Percentiles rank a stretch among this genome's conserved stretches.
phyloP scores from a whole-genome alignment of 164 flowering plant genomes.

The Protea cynaroides region DNA sequence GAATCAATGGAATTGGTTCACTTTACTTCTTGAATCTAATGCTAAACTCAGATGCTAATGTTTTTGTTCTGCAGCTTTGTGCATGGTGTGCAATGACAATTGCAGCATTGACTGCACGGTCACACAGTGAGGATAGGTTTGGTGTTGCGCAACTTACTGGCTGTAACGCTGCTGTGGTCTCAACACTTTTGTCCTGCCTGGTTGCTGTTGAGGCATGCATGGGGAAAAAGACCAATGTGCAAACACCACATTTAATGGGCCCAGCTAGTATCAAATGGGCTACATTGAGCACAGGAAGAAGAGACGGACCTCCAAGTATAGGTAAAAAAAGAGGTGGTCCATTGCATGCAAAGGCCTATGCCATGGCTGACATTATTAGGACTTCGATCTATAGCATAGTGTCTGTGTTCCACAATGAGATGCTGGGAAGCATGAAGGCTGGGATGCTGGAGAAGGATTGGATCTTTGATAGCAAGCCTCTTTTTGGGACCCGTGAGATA shows the following conservation, averaged over 20 bases:
- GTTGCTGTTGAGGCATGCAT: slow-evolving; percentile 78
- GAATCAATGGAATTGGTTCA: background rate
- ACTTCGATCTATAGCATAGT: slow-evolving; percentile 66
- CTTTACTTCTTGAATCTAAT: background rate
- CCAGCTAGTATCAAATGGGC: slow-evolving; percentile 78
- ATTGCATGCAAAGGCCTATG: slow-evolving; percentile 59
- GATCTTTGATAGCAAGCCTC: slow-evolving; percentile 51
- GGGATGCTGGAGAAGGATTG: slow-evolving; percentile 77
- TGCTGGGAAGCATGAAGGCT: slow-evolving; percentile 50
- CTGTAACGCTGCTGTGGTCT: slow-evolving; percentile 66
- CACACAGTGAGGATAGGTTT: slow-evolving; percentile 74
- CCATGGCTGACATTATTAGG: slow-evolving; percentile 71
- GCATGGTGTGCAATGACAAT: slow-evolving; percentile 70
- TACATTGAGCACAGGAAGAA: slow-evolving; percentile 39
- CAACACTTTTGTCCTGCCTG: slow-evolving; percentile 67
- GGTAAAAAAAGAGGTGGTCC: slow-evolving; percentile 51
- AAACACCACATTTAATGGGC: slow-evolving; percentile 47
- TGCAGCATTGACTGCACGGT: slow-evolving; percentile 63
- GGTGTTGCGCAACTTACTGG: slow-evolving; percentile 94
- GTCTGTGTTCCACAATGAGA: slow-evolving; percentile 69
- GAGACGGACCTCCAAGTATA: slow-evolving; percentile 26
- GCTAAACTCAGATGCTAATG: slow-evolving; percentile 3
- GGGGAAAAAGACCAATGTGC: slow-evolving; percentile 84
- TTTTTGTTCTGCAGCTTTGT: slow-evolving; percentile 45
- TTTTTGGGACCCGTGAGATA: slow-evolving; percentile 59